Conservation (phyloP, 257 asterid species). For the Penstemon davidsonii region DNA sequence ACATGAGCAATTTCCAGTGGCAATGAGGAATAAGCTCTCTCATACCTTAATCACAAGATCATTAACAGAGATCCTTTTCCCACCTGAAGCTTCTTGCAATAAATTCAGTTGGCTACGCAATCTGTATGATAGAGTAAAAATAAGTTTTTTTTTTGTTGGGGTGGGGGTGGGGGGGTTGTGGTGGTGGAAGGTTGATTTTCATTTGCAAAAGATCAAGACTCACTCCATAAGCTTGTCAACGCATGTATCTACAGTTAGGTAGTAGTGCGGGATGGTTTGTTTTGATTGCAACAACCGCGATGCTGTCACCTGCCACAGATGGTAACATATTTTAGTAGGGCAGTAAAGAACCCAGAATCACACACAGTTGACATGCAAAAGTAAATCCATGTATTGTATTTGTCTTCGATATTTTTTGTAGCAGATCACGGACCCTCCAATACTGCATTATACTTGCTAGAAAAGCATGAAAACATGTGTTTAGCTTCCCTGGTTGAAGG, state of each 20-base stretch:
- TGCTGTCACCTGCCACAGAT: conserved; percentile 73
- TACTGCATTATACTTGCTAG: conserved; percentile 2
- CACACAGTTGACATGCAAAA: conserved; percentile 16
- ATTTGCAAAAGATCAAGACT: conserved; percentile 36
- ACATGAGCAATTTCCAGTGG: not conserved
- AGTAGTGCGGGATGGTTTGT: conserved; percentile 97
- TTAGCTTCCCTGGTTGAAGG: conserved; percentile 15
- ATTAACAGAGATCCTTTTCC: conserved; percentile 85
- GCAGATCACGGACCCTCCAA: not conserved
- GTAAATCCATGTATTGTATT: not conserved
- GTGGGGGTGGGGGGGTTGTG: no score
- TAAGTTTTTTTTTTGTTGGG: no score
- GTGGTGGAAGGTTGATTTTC: not conserved
- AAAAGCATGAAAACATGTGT: conserved; percentile 13
- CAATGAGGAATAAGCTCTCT: conserved; percentile 2
- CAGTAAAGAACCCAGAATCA: conserved; percentile 8
- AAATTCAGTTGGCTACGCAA: conserved; percentile 77
- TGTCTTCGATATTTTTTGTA: conserved; percentile 2
- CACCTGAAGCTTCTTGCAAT: conserved; percentile 93
- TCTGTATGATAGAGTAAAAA: conserved; percentile 43
- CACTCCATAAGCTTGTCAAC: conserved; percentile 97
- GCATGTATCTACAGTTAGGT: conserved; percentile 89
- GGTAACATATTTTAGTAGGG: conserved; percentile 23
- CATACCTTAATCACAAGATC: conserved; percentile 96
- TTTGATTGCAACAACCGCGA: conserved; percentile 81